Evolutionary conservation across 2,329 filamentous ascomycete species (phyloP), one percentile per base, ranked within the genome.

Genomic region (Thermothelomyces thermophilus): DNA sequence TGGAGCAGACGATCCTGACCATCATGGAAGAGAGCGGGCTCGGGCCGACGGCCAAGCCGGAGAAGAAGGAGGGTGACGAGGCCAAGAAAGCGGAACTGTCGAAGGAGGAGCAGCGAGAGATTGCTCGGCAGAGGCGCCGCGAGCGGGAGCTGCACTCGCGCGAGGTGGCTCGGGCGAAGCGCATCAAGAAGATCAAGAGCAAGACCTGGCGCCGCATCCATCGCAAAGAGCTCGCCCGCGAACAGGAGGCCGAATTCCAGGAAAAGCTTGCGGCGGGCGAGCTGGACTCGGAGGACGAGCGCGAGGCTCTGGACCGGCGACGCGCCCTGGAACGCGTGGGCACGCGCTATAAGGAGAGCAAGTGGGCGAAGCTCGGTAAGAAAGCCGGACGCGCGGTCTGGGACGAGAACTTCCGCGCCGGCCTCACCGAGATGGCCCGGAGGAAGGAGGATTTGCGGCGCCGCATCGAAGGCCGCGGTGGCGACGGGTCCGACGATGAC

Each of bases 141-240:
- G 83, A 87, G 56, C 79, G 93, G 58, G 91, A 97, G 61, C 71
- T 95, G 7, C 77, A 91, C 57, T 95, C 94, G 60, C 80, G 90
- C 10, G 91, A 97, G 68, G 86, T 94, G 62, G 84, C 90, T 37
- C 85, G 90, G 50, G 81, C 90, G 7, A 94, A 90, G 70, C 84
- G 93, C 20, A 89, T 98, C 70, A 95, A 96, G 72, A 97, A 97
- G 74, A 98, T 98, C 72, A 98, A 98, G 76, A 94, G 87, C 65
- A 98, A 96, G 68, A 81, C 90, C 0, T 98, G 95, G 65, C 87
- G 91, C 48, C 84, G 90, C 39, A 85, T 97, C 13, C 91, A 97
- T 68, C 83, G 91, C 33, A 95, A 86, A 64, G 87, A 83, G 66
- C 61, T 73, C 59, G 68, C 76, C 57, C 72, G 77, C 48, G 66